Evolutionary conservation across 345 rosid species (phyloP).

Genomic region (Populus alba): DNA sequence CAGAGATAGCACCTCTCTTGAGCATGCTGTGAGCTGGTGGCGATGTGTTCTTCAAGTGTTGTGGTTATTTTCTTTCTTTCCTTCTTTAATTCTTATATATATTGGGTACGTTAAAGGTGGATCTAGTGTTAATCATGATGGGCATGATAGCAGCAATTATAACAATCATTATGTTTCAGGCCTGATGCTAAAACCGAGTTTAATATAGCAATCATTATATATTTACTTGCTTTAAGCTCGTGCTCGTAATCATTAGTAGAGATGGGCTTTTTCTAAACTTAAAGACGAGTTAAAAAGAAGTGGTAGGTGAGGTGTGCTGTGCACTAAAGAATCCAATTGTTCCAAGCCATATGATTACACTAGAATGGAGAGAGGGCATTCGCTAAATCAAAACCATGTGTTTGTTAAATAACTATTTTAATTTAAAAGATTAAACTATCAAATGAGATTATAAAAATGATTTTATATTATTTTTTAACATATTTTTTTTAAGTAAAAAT

Average conservation of each 20-base stretch:
- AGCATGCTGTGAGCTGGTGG: conserved; percentile 10
- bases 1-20: conserved; percentile 20
- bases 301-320: conserved; percentile 21
- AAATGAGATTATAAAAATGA: too few relatives aligned
- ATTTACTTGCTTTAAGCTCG: conserved; percentile 19
- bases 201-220: background rate
- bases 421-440: too few relatives aligned
- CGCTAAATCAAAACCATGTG: too few relatives aligned
- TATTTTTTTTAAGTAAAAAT: too few relatives aligned
- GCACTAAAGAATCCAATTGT: conserved; percentile 25
- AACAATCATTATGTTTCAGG: conserved; percentile 27
- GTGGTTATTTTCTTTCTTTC: background rate
- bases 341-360: background rate
- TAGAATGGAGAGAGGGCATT: too few relatives aligned
- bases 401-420: too few relatives aligned
- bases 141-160: conserved; percentile 48
- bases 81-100: conserved; percentile 9
- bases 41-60: background rate
- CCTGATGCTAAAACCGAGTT: conserved; percentile 17
- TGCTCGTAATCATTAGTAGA: conserved; percentile 49
- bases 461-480: too few relatives aligned
- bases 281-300: conserved; percentile 6
- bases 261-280: conserved; percentile 17
- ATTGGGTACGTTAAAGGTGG: conserved; percentile 7
- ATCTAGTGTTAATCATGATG: conserved; percentile 28